Evolutionary conservation across 768 basidiomycete species (phyloP).

Genomic region (Boletus speciosus): DNA sequence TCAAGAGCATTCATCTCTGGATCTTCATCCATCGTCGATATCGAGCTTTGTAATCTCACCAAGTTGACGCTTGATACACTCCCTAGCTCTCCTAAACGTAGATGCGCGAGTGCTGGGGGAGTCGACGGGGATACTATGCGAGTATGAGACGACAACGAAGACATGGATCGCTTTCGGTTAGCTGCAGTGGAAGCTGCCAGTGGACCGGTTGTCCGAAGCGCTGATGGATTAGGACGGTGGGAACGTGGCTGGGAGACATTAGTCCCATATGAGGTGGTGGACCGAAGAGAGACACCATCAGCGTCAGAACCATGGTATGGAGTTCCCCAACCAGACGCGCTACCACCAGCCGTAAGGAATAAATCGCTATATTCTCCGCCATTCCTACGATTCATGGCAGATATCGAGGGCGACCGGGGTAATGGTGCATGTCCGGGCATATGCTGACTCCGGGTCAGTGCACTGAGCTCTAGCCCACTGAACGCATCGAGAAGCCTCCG

Average conservation of each 20-base stretch:
- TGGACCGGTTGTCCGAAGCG: slow-evolving; percentile 33
- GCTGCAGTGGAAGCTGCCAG: slow-evolving; percentile 30
- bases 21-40: slow-evolving; percentile 32
- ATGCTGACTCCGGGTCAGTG: slow-evolving; percentile 44
- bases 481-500: slow-evolving; percentile 74
- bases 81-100: slow-evolving; percentile 31
- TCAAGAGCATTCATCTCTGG: slow-evolving; percentile 40
- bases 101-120: slow-evolving; percentile 28
- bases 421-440: slow-evolving; percentile 17
- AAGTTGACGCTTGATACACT: slow-evolving; percentile 51
- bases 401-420: slow-evolving; percentile 31
- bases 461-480: slow-evolving; percentile 71
- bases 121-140: slow-evolving; percentile 35
- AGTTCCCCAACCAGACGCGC: slow-evolving; percentile 29
- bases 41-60: slow-evolving; percentile 36
- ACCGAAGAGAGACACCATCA: slow-evolving; percentile 52
- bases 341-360: slow-evolving; percentile 22
- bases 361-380: slow-evolving; percentile 26
- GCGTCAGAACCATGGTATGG: slow-evolving; percentile 37
- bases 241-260: slow-evolving; percentile 46
- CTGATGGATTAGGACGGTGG: slow-evolving; percentile 37
- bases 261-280: slow-evolving; percentile 50
- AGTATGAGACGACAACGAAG: slow-evolving; percentile 54
- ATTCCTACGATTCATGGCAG: slow-evolving; percentile 24
- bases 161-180: slow-evolving; percentile 56